These are phyloP conservation scores for Hemerocallis citrina DNA, from an alignment of 106 monocot species.

Conservation along the genomic window DNA sequence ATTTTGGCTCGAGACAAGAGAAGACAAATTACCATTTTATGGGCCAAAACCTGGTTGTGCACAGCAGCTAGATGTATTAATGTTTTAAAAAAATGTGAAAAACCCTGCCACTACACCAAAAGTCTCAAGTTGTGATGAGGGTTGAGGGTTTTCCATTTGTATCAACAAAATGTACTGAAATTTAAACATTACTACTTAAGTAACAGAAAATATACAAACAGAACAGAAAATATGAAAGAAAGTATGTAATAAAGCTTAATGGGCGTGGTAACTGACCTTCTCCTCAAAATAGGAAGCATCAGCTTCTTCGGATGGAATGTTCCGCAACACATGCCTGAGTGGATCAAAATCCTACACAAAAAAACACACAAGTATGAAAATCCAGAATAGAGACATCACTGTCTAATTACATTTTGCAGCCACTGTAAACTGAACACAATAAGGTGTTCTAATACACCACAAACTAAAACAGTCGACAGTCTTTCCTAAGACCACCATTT, in stretches of 20 bases:
- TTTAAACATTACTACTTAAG: too few relatives aligned
- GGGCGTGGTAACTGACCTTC: conserved; percentile 37
- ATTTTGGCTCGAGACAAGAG: too few relatives aligned
- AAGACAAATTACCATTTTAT: too few relatives aligned
- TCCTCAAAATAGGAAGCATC: conserved; percentile 79
- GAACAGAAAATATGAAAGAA: too few relatives aligned
- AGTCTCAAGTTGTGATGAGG: too few relatives aligned
- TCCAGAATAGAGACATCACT: neutral
- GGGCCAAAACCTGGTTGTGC: too few relatives aligned
- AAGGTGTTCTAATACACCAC: neutral
- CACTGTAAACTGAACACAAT: neutral
- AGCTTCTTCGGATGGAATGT: conserved; percentile 66
- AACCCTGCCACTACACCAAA: too few relatives aligned
- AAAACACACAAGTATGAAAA: neutral
- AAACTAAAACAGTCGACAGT: neutral
- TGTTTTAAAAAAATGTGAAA: too few relatives aligned
- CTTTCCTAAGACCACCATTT: neutral
- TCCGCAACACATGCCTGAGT: conserved; percentile 63
- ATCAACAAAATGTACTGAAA: too few relatives aligned
- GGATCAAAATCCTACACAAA: conserved; percentile 97
- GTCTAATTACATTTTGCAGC: neutral
- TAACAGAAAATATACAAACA: neutral
- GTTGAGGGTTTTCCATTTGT: too few relatives aligned
- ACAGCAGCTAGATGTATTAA: too few relatives aligned
- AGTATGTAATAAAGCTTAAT: neutral